Evolutionary conservation across 345 rosid genomes (phyloP).

Genomic region (Clausena lansium): DNA sequence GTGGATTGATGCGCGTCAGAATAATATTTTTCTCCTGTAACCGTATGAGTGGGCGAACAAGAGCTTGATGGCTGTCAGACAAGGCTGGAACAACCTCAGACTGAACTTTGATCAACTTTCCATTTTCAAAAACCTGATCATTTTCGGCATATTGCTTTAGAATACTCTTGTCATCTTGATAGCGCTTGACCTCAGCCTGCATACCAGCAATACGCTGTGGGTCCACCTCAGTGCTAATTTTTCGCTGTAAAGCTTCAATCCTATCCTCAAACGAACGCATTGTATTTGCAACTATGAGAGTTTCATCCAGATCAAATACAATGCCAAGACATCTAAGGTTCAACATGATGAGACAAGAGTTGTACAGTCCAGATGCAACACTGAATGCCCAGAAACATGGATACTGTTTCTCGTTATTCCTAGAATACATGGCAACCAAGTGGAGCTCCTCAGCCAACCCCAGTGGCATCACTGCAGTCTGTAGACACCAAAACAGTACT

Average conservation of each 20-base stretch:
- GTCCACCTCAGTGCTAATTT: conserved; percentile 68
- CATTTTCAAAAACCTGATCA: conserved; percentile 94
- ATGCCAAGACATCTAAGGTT: conserved; percentile 94
- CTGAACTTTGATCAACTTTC: conserved; percentile 73
- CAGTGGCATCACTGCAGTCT: conserved; percentile 86
- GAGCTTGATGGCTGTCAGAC: conserved; percentile 72
- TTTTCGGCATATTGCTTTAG: conserved; percentile 88
- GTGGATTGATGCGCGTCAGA: conserved; percentile 94
- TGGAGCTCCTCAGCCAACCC: conserved; percentile 80
- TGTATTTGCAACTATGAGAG: conserved; percentile 94
- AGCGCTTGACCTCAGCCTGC: conserved; percentile 80
- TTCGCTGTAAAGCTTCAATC: conserved; percentile 77
- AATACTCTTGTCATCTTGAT: conserved; percentile 87
- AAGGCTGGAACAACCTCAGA: conserved; percentile 76
- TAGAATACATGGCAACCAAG: conserved; percentile 86
- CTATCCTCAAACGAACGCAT: conserved; percentile 94
- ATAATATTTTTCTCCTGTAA: conserved; percentile 84
- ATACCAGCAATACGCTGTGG: conserved; percentile 71
- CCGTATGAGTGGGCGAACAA: conserved; percentile 85
- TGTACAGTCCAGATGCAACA: conserved; percentile 68
- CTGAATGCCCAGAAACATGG: conserved; percentile 94
- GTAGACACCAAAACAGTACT: conserved; percentile 29
- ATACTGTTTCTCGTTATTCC: conserved; percentile 40
- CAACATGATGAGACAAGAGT: conserved; percentile 82
- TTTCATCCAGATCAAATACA: conserved; percentile 98